Conservation (phyloP, 352 stramenopile genomes). For the Pythium scleroteichum region DNA sequence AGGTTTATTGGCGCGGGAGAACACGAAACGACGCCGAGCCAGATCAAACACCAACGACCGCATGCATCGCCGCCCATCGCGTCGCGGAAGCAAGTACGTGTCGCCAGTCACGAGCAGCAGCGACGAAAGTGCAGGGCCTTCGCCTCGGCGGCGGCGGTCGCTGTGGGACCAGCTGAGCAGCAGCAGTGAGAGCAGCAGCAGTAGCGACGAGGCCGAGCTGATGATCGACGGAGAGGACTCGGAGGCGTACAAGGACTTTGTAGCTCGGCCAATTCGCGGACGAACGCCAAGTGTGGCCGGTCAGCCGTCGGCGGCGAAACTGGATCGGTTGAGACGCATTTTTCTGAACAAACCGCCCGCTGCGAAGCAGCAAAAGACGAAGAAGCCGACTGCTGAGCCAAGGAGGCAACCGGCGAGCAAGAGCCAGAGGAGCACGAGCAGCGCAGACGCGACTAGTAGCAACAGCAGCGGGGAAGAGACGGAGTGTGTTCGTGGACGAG, state of each 20-base stretch:
- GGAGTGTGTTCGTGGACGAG: neutral
- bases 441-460: conserved; percentile 8
- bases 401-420: neutral
- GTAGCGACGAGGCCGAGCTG: conserved; percentile 8
- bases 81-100: conserved; percentile 20
- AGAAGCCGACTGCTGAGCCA: neutral
- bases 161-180: conserved; percentile 8
- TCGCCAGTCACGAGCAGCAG: conserved; percentile 18
- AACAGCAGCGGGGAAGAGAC: conserved; percentile 22
- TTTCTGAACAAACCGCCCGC: conserved; percentile 58
- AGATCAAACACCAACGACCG: too few species aligned
- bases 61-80: neutral
- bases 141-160: conserved; percentile 1
- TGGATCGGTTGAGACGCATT: conserved; percentile 62
- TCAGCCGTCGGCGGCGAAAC: conserved; percentile 32
- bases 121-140: neutral
- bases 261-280: neutral
- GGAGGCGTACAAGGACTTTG: conserved; percentile 22
- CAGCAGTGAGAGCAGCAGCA: conserved; percentile 19
- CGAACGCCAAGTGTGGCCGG: neutral
- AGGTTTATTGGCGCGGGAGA: too few species aligned
- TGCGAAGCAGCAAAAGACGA: conserved; percentile 1
- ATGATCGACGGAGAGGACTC: conserved; percentile 7
- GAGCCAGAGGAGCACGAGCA: conserved; percentile 5
- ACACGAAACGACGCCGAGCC: too few species aligned